Evolutionary conservation across 2,329 filamentous ascomycete genomes (phyloP).

Genomic region (Colletotrichum destructivum): DNA sequence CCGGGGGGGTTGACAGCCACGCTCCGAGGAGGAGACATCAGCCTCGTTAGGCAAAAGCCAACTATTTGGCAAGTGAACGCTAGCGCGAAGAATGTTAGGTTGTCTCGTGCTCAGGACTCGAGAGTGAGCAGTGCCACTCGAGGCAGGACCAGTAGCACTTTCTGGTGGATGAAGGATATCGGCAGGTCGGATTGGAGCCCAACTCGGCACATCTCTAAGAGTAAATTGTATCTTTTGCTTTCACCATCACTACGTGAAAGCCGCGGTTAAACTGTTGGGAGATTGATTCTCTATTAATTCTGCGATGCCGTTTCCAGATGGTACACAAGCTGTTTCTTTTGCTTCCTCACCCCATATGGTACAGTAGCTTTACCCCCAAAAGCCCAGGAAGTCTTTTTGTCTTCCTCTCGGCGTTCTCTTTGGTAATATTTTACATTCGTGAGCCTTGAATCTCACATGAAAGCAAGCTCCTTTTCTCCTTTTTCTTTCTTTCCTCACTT

Average conservation of each 20-base stretch:
- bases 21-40: no score
- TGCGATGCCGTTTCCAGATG: slow-evolving; percentile 14
- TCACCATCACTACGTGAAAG: neutral
- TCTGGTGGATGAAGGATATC: no score
- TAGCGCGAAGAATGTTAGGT: no score
- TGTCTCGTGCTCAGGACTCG: no score
- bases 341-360: slow-evolving; percentile 23
- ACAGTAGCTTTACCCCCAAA: slow-evolving; percentile 21
- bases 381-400: neutral
- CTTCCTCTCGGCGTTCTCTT: neutral
- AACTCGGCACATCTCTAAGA: no score
- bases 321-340: slow-evolving; percentile 7
- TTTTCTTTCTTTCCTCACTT: slow-evolving; percentile 45
- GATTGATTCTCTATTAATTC: slow-evolving; percentile 30
- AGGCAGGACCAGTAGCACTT: no score
- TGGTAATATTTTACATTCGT: slow-evolving; percentile 10
- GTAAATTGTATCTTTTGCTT: no score
- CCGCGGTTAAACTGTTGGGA: neutral
- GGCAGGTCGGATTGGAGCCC: no score
- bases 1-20: no score
- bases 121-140: no score
- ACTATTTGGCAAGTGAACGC: no score
- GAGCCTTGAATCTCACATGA: slow-evolving; percentile 1
- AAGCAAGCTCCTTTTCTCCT: slow-evolving; percentile 41
- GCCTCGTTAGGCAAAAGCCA: no score